Evolutionary conservation across 2,329 filamentous ascomycete genomes (phyloP).

Genomic region (Neoarthrinium moseri): DNA sequence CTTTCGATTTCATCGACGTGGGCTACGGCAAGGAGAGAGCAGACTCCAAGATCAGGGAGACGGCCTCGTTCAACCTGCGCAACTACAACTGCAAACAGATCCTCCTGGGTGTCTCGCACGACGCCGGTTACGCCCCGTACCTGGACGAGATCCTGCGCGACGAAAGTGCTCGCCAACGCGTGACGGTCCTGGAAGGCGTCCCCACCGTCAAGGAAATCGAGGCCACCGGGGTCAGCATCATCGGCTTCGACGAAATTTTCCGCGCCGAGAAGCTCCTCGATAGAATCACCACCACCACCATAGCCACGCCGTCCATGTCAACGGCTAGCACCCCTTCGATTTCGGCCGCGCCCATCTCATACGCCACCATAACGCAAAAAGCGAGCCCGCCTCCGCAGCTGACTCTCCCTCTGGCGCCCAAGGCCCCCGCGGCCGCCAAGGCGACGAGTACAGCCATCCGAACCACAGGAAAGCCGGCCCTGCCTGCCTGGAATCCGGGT

Average conservation of each 20-base stretch:
- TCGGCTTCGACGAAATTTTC: constrained; percentile 51
- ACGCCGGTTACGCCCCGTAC: constrained; percentile 59
- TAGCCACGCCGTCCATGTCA: constrained; percentile 23
- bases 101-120: constrained; percentile 61
- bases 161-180: constrained; percentile 36
- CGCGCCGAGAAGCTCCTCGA: constrained; percentile 51
- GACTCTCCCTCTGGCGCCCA: constrained; percentile 38
- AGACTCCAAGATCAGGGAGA: constrained; percentile 60
- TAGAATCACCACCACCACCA: constrained; percentile 20
- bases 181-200: constrained; percentile 54
- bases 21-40: constrained; percentile 57
- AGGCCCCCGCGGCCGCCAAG: constrained; percentile 16
- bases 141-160: constrained; percentile 53
- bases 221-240: constrained; percentile 43
- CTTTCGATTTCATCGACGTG: constrained; percentile 65
- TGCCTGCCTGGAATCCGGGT: constrained; percentile 50
- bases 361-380: constrained; percentile 40
- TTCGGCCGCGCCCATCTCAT: constrained; percentile 27
- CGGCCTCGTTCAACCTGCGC: constrained; percentile 54
- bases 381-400: constrained; percentile 43
- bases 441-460: constrained; percentile 12
- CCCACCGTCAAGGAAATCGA: constrained; percentile 50
- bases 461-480: constrained; percentile 23
- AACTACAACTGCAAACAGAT: constrained; percentile 63
- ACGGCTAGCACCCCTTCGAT: constrained; percentile 19